Percentiles rank a stretch among this genome's conserved stretches.
phyloP scores from a whole-genome alignment of 2,329 filamentous ascomycete genomes.

The Neoascochyta sp. region DNA sequence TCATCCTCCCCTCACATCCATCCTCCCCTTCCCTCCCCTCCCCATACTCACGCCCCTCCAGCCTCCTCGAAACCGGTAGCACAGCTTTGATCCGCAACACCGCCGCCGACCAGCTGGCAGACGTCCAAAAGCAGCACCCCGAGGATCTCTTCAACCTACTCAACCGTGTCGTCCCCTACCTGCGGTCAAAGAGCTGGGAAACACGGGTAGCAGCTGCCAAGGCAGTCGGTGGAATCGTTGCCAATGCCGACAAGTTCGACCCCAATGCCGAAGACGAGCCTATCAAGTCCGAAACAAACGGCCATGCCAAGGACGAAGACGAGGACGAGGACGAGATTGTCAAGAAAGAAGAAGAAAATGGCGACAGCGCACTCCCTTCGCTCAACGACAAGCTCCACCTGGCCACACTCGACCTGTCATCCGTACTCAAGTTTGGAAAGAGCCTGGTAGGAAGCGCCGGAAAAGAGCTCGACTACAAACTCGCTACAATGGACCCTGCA shows the following conservation, averaged over 20 bases:
- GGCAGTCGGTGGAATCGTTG: constrained; percentile 88
- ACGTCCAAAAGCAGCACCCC: constrained; percentile 96
- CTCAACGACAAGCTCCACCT: constrained; percentile 66
- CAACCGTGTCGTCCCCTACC: constrained; percentile 89
- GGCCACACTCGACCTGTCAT: constrained; percentile 69
- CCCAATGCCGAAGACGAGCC: constrained; percentile 73
- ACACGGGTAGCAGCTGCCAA: constrained; percentile 90
- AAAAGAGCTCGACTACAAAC: constrained; percentile 75
- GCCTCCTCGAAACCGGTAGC: constrained; percentile 94
- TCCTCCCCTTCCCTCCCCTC: constrained; percentile 26
- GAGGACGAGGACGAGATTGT: constrained; percentile 34
- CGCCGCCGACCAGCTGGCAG: constrained; percentile 91
- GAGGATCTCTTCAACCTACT: constrained; percentile 96
- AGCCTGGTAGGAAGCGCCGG: constrained; percentile 78
- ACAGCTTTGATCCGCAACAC: constrained; percentile 95
- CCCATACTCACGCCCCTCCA: too few species aligned
- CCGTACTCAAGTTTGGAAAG: constrained; percentile 78
- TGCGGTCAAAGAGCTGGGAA: constrained; percentile 95
- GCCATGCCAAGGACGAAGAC: constrained; percentile 58
- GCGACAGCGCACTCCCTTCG: constrained; percentile 39
- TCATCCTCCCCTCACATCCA: constrained; percentile 1
- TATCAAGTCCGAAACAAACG: constrained; percentile 52
- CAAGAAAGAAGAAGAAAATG: constrained; percentile 51
- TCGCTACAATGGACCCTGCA: constrained; percentile 77
- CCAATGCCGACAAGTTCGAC: constrained; percentile 82